A percentile compares a stretch with the other conserved stretches of the same genome.
These are phyloP conservation scores for Podospora appendiculata DNA, from an alignment of 495 filamentous ascomycete genomes.

Conservation along the genomic window DNA sequence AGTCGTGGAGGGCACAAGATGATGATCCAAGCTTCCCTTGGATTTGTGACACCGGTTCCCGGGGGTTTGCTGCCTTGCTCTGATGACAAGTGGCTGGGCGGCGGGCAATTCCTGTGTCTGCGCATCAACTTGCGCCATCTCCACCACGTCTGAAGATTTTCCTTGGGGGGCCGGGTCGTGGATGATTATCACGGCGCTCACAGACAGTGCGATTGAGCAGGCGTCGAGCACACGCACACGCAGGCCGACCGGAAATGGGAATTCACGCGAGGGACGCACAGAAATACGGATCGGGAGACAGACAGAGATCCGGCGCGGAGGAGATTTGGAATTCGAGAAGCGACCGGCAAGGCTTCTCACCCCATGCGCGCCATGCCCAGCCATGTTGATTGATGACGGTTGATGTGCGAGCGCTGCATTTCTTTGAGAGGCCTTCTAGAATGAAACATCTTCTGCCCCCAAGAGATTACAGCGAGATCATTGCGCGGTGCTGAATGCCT, in stretches of 20 bases:
- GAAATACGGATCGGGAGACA: too few relatives aligned
- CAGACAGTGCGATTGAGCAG: too few relatives aligned
- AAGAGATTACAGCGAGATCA: constrained; percentile 7
- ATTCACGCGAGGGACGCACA: too few relatives aligned
- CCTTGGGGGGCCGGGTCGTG: too few relatives aligned
- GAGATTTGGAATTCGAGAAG: too few relatives aligned
- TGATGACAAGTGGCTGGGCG: not conserved
- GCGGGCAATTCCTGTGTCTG: not conserved
- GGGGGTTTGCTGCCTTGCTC: not conserved
- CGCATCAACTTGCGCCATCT: not conserved
- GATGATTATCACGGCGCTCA: too few relatives aligned
- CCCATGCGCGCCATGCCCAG: too few relatives aligned
- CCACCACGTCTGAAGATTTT: too few relatives aligned
- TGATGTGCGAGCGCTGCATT: constrained; percentile 1
- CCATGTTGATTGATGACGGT: not conserved
- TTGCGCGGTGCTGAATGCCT: constrained; percentile 10
- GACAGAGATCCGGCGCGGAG: too few relatives aligned
- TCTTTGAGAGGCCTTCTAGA: constrained; percentile 22
- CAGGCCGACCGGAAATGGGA: too few relatives aligned
- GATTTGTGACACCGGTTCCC: constrained; percentile 1
- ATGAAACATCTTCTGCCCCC: constrained; percentile 21
- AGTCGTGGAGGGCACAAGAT: not conserved
- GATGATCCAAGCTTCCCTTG: not conserved
- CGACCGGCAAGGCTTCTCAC: too few relatives aligned
- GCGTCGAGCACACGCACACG: too few relatives aligned